phyloP scores from a whole-genome alignment of 108 stramenopile genomes.

The Tribonema minus region DNA sequence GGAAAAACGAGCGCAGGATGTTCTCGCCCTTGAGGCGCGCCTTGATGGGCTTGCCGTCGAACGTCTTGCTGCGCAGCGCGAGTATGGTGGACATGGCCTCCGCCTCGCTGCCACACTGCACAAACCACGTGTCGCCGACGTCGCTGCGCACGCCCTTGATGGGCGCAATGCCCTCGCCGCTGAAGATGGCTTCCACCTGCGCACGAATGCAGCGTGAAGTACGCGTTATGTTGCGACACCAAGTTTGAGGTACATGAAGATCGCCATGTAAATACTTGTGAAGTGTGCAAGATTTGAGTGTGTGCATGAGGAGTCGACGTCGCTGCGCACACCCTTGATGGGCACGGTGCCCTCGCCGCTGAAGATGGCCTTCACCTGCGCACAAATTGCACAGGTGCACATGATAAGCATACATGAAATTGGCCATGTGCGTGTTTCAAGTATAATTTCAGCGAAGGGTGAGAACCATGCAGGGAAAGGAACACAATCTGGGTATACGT shows the following conservation, averaged over 20 bases:
- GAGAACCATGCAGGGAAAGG: too few species aligned
- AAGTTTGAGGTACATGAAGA: too few species aligned
- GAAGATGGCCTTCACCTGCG: slow-evolving; percentile 43
- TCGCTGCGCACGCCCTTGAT: slow-evolving; percentile 56
- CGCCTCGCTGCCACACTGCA: slow-evolving; percentile 55
- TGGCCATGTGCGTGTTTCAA: too few species aligned
- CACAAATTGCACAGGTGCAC: too few species aligned
- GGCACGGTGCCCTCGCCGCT: slow-evolving; percentile 31
- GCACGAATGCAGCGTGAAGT: too few species aligned
- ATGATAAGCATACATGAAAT: too few species aligned
- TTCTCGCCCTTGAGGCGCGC: slow-evolving; percentile 59
- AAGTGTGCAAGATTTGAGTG: too few species aligned
- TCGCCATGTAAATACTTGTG: too few species aligned
- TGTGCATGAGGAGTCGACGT: too few species aligned
- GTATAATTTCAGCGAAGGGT: too few species aligned
- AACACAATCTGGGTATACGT: too few species aligned
- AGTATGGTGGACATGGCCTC: slow-evolving; percentile 55
- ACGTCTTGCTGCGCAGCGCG: slow-evolving; percentile 53
- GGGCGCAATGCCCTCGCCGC: slow-evolving; percentile 32
- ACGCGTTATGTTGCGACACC: too few species aligned
- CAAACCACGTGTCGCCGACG: slow-evolving; percentile 61
- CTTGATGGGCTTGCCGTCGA: slow-evolving; percentile 57
- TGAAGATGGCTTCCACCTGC: slow-evolving; percentile 46
- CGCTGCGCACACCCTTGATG: slow-evolving; percentile 54
- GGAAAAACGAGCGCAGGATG: slow-evolving; percentile 51